phyloP scores from a whole-genome alignment of 2,329 filamentous ascomycete genomes.

The Juglanconis juglandina region DNA sequence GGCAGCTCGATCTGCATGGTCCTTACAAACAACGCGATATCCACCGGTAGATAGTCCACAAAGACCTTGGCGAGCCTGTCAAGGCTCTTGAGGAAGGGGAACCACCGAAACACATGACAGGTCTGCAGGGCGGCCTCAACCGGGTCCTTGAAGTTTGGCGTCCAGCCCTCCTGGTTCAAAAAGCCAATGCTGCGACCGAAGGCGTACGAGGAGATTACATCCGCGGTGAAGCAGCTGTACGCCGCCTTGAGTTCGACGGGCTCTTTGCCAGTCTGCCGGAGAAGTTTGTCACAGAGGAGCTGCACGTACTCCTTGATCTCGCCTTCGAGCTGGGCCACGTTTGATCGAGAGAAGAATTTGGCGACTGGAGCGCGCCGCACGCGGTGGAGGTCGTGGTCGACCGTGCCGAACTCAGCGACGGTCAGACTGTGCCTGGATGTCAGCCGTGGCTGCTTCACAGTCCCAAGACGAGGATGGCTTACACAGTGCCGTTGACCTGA shows the following conservation, averaged over 20 bases:
- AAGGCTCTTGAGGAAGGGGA: conserved; percentile 19
- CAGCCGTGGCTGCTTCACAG: neutral
- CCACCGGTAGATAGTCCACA: conserved; percentile 10
- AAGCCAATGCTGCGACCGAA: conserved; percentile 25
- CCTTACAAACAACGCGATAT: neutral
- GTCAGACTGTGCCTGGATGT: neutral
- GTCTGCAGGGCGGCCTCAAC: conserved; percentile 22
- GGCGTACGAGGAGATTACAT: conserved; percentile 16
- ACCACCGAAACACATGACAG: conserved; percentile 23
- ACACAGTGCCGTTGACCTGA: conserved; percentile 12
- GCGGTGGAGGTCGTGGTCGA: conserved; percentile 21
- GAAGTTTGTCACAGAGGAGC: conserved; percentile 19
- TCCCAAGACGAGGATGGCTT: neutral
- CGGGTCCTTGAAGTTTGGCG: conserved; percentile 23
- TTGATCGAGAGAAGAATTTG: conserved; percentile 22
- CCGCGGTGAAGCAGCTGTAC: conserved; percentile 15
- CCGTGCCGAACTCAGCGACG: conserved; percentile 10
- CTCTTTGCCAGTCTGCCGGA: conserved; percentile 1
- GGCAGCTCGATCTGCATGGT: conserved; percentile 37
- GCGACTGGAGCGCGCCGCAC: conserved; percentile 17
- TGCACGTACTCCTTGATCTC: conserved; percentile 21
- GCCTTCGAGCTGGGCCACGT: conserved; percentile 19
- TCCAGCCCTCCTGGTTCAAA: conserved; percentile 24
- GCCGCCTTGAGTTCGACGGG: conserved; percentile 15
- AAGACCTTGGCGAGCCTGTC: conserved; percentile 18